These are phyloP conservation scores for Mallotus nudiflorus DNA, from an alignment of 345 rosid species.

Conservation along the genomic window DNA sequence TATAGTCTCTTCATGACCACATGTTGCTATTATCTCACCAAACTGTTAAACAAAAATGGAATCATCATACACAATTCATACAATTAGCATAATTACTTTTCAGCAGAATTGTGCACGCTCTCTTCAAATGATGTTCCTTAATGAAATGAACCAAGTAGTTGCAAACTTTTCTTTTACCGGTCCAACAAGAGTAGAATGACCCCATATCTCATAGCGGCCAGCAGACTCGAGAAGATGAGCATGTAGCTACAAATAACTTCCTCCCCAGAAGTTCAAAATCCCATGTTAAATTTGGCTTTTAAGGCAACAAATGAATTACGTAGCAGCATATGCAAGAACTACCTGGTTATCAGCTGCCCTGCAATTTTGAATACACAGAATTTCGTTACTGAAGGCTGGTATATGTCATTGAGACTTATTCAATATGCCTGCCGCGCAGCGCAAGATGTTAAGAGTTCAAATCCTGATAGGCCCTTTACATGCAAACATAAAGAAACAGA, in stretches of 20 bases:
- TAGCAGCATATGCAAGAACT: neutral
- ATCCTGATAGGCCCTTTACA: too few relatives aligned
- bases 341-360: conserved; percentile 38
- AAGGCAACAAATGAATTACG: neutral
- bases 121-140: too few relatives aligned
- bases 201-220: conserved; percentile 29
- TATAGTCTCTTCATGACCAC: conserved; percentile 18
- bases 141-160: too few relatives aligned
- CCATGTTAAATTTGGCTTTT: neutral
- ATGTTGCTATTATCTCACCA: conserved; percentile 26
- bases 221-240: conserved; percentile 32
- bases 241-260: conserved; percentile 32
- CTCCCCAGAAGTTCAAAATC: neutral
- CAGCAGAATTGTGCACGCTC: too few relatives aligned
- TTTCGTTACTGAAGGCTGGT: too few relatives aligned
- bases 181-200: conserved; percentile 29
- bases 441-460: too few relatives aligned
- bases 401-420: too few relatives aligned
- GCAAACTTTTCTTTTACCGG: conserved; percentile 5
- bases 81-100: neutral
- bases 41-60: conserved; percentile 8
- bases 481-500: too few relatives aligned
- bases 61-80: too few relatives aligned
- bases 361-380: neutral
- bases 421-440: too few relatives aligned